phyloP scores from a whole-genome alignment of 2,329 filamentous ascomycete genomes.

The Xylaria sp. region DNA sequence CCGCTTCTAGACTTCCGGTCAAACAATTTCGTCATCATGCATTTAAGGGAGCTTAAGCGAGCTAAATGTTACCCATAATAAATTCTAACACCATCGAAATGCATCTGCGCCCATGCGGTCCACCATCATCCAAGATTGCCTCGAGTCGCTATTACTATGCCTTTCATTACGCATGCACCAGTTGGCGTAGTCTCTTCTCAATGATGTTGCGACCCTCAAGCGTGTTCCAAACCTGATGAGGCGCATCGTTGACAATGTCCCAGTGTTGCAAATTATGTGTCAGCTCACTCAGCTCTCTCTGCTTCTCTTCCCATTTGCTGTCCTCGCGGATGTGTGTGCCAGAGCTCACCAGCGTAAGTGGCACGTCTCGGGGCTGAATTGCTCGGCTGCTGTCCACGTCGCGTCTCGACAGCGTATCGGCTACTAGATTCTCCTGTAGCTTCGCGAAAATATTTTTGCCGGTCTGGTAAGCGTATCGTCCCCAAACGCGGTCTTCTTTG shows the following conservation, averaged over 20 bases:
- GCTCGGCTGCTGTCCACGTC: slow-evolving; percentile 82
- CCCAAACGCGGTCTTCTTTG: slow-evolving; percentile 86
- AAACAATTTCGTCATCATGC: slow-evolving; percentile 11
- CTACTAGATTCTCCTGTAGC: slow-evolving; percentile 92
- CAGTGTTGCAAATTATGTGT: slow-evolving; percentile 83
- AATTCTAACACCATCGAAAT: slow-evolving; percentile 15
- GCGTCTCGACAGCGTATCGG: slow-evolving; percentile 82
- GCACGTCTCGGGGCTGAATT: slow-evolving; percentile 81
- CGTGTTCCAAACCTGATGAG: slow-evolving; percentile 87
- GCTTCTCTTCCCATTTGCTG: slow-evolving; percentile 81
- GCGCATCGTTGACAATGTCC: slow-evolving; percentile 87
- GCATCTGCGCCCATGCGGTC: slow-evolving; percentile 1
- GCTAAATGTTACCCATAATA: neutral
- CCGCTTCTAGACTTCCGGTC: neutral
- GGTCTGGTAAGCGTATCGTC: slow-evolving; percentile 79
- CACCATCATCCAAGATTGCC: slow-evolving; percentile 4
- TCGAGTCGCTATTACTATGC: neutral
- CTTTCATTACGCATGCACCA: slow-evolving; percentile 61
- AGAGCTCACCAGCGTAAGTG: slow-evolving; percentile 84
- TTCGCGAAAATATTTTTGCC: slow-evolving; percentile 90
- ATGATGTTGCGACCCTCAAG: slow-evolving; percentile 77
- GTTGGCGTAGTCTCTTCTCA: slow-evolving; percentile 79
- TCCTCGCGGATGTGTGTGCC: slow-evolving; percentile 75
- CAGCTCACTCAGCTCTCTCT: slow-evolving; percentile 83
- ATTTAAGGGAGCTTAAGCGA: neutral